phyloP scores from a whole-genome alignment of 1,139 yeast species.

The Zhuliangozyma blackwelliae region DNA sequence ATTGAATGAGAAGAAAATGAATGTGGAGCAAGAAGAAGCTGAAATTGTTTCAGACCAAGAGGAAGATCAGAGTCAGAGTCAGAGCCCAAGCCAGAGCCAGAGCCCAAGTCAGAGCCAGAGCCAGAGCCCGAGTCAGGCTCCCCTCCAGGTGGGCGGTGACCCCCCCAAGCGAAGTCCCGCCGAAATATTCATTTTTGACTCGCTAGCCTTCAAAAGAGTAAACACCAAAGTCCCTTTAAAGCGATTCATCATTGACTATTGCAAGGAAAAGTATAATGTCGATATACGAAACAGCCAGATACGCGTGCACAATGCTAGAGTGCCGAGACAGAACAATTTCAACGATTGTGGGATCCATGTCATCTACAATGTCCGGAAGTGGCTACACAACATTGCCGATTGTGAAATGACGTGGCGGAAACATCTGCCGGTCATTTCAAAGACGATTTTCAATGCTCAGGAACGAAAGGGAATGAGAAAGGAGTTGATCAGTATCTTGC shows the following conservation, averaged over 20 bases:
- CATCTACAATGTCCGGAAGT: conserved; percentile 68
- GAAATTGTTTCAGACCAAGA: neutral
- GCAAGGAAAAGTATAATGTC: conserved; percentile 56
- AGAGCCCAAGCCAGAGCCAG: too few species aligned
- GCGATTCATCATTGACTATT: conserved; percentile 64
- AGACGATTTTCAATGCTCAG: conserved; percentile 23
- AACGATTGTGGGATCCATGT: conserved; percentile 97
- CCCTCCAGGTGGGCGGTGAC: too few species aligned
- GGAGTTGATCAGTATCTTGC: conserved; percentile 24
- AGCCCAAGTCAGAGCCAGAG: too few species aligned
- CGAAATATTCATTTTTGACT: conserved; percentile 72
- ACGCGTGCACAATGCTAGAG: conserved; percentile 46
- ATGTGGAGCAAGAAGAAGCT: neutral
- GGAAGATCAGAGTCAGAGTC: neutral
- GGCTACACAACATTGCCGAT: conserved; percentile 48
- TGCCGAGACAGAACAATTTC: conserved; percentile 83
- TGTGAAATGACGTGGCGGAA: conserved; percentile 53
- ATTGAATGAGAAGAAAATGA: neutral
- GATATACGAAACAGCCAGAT: conserved; percentile 44
- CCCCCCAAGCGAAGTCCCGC: conserved; percentile 18
- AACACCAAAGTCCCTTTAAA: conserved; percentile 54
- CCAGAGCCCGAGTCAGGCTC: too few species aligned
- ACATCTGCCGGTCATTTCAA: conserved; percentile 5
- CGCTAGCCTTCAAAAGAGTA: conserved; percentile 58
- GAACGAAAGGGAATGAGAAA: conserved; percentile 32